Percentiles rank a stretch among this genome's conserved stretches.
These are phyloP conservation scores for Melampsora larici-populina DNA, from an alignment of 1,284 basidiomycete species.

Conservation along the genomic window DNA sequence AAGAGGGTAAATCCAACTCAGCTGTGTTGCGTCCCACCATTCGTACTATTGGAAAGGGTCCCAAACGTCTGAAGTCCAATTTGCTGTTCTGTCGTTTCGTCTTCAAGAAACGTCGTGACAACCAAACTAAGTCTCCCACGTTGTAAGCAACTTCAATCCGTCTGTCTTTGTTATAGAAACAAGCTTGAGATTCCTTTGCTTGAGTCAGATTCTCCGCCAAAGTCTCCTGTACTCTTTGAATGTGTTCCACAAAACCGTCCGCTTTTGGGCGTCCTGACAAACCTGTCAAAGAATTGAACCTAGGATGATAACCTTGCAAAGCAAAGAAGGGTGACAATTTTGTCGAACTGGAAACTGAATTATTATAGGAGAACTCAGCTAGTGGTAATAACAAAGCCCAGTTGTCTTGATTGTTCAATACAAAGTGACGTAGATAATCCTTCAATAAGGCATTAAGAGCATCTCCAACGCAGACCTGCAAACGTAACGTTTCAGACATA, in stretches of 20 bases:
- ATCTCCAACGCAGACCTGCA: no score
- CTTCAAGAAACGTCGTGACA: not conserved
- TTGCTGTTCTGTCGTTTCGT: not conserved
- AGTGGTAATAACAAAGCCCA: not conserved
- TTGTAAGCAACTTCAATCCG: not conserved
- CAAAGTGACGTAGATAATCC: conserved; percentile 15
- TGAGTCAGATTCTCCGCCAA: not conserved
- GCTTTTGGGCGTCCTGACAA: not conserved
- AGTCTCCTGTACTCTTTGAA: not conserved
- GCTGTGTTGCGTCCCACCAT: not conserved
- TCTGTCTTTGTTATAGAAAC: not conserved
- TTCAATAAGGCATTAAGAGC: conserved; percentile 20
- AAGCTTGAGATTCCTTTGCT: not conserved
- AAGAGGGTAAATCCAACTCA: no score
- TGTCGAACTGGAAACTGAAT: not conserved
- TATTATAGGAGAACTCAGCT: not conserved
- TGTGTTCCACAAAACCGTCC: not conserved
- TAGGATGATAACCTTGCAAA: conserved; percentile 54
- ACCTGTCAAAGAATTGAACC: conserved; percentile 21
- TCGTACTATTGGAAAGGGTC: not conserved
- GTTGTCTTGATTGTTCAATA: not conserved
- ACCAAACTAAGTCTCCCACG: not conserved
- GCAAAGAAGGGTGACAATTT: not conserved
- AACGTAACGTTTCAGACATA: no score
- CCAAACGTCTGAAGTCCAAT: not conserved